Evolutionary conservation across 2,329 filamentous ascomycete species (phyloP).

Genomic region (Cladosporium sp.): DNA sequence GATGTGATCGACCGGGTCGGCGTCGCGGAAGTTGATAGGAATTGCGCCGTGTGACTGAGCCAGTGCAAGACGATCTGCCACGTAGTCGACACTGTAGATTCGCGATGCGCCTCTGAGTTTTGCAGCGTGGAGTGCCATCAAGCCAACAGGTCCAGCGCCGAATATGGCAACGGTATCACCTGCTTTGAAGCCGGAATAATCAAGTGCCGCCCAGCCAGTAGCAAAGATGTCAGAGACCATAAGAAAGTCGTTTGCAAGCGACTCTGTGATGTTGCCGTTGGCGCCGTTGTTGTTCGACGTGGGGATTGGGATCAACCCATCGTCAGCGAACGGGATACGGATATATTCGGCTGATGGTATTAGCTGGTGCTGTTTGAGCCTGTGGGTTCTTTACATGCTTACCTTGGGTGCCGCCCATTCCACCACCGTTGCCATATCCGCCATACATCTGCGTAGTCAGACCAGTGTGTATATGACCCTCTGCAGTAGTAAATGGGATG

Average conservation of each 20-base stretch:
- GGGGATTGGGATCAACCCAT: conserved; percentile 9
- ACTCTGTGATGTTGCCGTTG: conserved; percentile 4
- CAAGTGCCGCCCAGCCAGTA: conserved; percentile 57
- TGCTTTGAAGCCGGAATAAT: conserved; percentile 70
- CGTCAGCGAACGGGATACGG: conserved; percentile 14
- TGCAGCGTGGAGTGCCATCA: conserved; percentile 18
- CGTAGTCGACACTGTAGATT: conserved; percentile 19
- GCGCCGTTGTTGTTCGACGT: neutral
- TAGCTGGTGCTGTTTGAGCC: neutral
- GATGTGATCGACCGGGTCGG: conserved; percentile 17
- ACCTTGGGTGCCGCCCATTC: conserved; percentile 9
- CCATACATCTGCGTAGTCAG: conserved; percentile 9
- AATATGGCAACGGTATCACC: conserved; percentile 73
- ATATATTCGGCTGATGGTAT: conserved; percentile 14
- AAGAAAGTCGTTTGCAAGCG: conserved; percentile 6
- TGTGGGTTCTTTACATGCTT: neutral
- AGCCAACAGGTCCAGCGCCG: conserved; percentile 75
- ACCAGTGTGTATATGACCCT: conserved; percentile 13
- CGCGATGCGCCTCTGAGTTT: conserved; percentile 17
- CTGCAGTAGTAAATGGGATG: conserved; percentile 11
- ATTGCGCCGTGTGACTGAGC: conserved; percentile 16
- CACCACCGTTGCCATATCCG: conserved; percentile 13
- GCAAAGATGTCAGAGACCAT: conserved; percentile 51
- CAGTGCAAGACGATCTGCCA: conserved; percentile 14
- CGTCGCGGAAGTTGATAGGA: conserved; percentile 17